Percentiles rank a stretch among this genome's conserved stretches.
Conservation (phyloP, 2,329 filamentous ascomycete species). For the Ascocoryne sarcoides region DNA sequence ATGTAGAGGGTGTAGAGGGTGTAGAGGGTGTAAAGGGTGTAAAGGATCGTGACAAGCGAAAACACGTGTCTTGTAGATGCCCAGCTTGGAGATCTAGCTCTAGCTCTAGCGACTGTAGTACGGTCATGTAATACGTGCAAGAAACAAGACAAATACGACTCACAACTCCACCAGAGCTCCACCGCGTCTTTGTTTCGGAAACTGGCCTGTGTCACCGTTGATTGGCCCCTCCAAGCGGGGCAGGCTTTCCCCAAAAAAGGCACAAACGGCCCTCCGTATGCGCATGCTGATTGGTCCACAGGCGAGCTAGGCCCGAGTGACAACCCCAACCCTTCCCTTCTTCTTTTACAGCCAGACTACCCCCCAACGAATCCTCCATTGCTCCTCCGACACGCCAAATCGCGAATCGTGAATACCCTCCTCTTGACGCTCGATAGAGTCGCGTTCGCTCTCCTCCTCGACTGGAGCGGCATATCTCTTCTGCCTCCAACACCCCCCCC, state of each 20-base stretch:
- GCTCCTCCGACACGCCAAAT: neutral
- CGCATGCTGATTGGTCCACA: neutral
- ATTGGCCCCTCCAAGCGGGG: no score
- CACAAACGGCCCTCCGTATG: no score
- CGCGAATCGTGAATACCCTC: neutral
- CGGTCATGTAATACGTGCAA: no score
- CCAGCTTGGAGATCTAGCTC: neutral
- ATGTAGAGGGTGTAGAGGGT: neutral
- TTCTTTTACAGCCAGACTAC: neutral
- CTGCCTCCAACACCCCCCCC: neutral
- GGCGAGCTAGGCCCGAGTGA: neutral
- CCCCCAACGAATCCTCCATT: neutral
- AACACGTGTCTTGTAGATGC: no score
- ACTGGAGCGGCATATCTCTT: neutral
- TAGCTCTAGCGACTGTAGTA: neutral
- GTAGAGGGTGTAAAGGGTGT: neutral
- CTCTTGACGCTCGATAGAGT: conserved; percentile 4
- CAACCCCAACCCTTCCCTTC: neutral
- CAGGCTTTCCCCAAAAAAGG: no score
- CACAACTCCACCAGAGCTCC: neutral
- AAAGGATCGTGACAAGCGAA: neutral
- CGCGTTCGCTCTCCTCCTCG: neutral
- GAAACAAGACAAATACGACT: no score
- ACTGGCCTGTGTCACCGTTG: neutral
- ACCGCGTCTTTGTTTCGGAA: neutral